phyloP scores from a whole-genome alignment of 805 yeast species.

The Cephaloascus fragrans region DNA sequence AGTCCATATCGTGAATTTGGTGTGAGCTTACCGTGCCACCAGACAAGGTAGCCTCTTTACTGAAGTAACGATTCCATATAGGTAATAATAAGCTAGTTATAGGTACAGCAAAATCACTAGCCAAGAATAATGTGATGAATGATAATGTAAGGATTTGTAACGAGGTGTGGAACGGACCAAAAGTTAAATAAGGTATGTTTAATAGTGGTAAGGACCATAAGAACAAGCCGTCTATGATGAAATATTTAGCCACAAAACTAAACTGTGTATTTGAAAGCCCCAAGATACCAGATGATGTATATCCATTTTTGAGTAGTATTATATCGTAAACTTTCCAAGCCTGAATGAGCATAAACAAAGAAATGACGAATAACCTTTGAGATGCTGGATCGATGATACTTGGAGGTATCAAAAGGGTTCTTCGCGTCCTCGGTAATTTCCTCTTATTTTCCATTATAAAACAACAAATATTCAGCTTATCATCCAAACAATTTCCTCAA shows the following conservation, averaged over 20 bases:
- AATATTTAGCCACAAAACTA: slow-evolving; percentile 60
- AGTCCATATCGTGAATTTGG: slow-evolving; percentile 30
- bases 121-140: slow-evolving; percentile 42
- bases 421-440: not conserved
- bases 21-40: slow-evolving; percentile 35
- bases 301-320: slow-evolving; percentile 41
- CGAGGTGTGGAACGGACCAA: slow-evolving; percentile 46
- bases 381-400: slow-evolving; percentile 60
- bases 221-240: slow-evolving; percentile 62
- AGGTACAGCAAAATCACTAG: slow-evolving; percentile 41
- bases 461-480: too few species aligned
- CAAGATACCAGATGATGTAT: slow-evolving; percentile 14
- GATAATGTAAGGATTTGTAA: slow-evolving; percentile 36
- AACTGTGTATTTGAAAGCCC: slow-evolving; percentile 37
- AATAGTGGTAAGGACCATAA: slow-evolving; percentile 65
- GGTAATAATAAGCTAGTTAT: slow-evolving; percentile 24
- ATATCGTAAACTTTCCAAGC: slow-evolving; percentile 78
- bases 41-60: slow-evolving; percentile 40
- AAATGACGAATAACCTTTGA: slow-evolving; percentile 61
- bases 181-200: slow-evolving; percentile 66
- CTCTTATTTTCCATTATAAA: not conserved
- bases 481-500: too few species aligned
- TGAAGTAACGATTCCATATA: slow-evolving; percentile 30
- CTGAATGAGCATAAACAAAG: slow-evolving; percentile 66
- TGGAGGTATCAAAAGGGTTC: slow-evolving; percentile 43